Evolutionary conservation across 2,329 filamentous ascomycete species (phyloP), one percentile per base, ranked within the genome.

Genomic region (Aspergillus pseudoglaucus): DNA sequence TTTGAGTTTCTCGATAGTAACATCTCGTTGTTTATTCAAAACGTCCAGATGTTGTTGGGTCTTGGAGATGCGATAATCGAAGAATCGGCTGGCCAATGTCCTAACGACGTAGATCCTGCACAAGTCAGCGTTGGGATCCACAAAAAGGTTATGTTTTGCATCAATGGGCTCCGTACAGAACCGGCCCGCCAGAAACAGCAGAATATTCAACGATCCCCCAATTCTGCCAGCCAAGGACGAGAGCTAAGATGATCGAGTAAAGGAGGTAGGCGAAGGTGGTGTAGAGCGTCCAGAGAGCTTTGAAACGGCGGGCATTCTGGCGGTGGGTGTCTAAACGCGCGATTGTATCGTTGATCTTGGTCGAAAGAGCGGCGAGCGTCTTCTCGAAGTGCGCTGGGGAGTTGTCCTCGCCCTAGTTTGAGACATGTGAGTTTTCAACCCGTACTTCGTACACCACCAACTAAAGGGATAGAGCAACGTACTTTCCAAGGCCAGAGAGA

Each of bases 361-460:
- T 75, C 9, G 90, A 87, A 41, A 98, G 81, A 20, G 82, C 78
- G 8, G 89, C 88, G 25, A 98, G 83, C 2, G 85, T 83, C 75
- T 90, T 96, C 73, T 98, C 93, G 65, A 97, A 98, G 3, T 85
- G 88, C 45, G 90, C 90, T 22, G 93, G 86, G 56, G 90, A 95
- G 64, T 81, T 86, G 66, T 85, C 80, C 62, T 88, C 80, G 70
- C 82, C 81, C 89, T 95, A 60, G 10, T 30, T 48, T 45, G 4
- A 45, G 17, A 47, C 42, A 6, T 37, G 35, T 47, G 30, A 18
- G 37, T 10, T 15, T 18, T 18, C 20, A 5, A 27, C 23, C 22
- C 18, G 14, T 23, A 41, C 22, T n/a, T 7, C 18, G 6, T 23
- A 41, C 22, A 23, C 39, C 39, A 22, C 38, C 12, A 25, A 33